Evolutionary conservation across 208 protist genomes (phyloP).

Genomic region (Leishmania martiniquensis): DNA sequence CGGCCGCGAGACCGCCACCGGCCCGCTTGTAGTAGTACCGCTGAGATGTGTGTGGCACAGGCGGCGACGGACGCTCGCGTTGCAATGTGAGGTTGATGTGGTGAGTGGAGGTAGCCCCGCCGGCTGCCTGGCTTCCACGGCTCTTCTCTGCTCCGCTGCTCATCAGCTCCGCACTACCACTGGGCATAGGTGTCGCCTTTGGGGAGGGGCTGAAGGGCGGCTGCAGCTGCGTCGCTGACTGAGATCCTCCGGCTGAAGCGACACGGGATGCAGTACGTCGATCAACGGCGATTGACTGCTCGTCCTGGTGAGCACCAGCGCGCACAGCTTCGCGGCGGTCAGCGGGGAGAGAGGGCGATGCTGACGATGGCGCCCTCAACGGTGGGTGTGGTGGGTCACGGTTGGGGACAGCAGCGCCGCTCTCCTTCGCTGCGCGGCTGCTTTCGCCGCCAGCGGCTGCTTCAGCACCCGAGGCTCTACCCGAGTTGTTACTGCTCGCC

Average conservation of each 20-base stretch:
- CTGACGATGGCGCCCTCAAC: neutral
- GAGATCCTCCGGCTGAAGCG: neutral
- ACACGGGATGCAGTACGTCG: neutral
- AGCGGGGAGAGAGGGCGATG: neutral
- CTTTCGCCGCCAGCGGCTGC: neutral
- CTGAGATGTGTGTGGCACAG: neutral
- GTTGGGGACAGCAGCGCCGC: neutral
- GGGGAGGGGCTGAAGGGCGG: neutral
- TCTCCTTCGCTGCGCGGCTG: neutral
- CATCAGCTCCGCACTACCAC: neutral
- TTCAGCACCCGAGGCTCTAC: neutral
- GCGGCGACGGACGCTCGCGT: neutral
- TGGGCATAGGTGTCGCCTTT: neutral
- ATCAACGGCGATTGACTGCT: neutral
- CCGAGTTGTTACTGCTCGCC: neutral
- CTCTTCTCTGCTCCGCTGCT: neutral
- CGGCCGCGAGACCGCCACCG: neutral
- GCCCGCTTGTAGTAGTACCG: neutral
- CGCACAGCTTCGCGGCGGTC: neutral
- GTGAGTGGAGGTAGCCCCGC: neutral
- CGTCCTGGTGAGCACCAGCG: neutral
- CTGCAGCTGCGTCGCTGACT: neutral
- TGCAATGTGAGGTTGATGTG: neutral
- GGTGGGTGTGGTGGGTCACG: neutral
- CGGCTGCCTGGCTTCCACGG: neutral